Evolutionary conservation across 192 early-diverging fungal genomes (phyloP), one percentile per base, ranked within the genome.

Genomic region (Backusella sp.): DNA sequence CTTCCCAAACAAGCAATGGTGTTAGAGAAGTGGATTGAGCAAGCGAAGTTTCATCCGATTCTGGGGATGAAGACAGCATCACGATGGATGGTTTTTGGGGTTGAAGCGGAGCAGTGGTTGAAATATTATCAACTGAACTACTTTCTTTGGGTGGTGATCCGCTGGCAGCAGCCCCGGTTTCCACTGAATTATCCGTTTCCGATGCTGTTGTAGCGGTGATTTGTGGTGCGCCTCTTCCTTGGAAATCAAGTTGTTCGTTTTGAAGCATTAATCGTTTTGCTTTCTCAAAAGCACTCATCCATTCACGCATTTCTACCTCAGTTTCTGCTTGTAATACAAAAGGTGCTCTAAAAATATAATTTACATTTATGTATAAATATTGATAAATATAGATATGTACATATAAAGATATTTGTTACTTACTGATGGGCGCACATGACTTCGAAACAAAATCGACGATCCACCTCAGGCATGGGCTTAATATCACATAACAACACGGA

Each of bases 361-460:
- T 12, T 32, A 7, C 19, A 32, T 19, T 15, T 15, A 44, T 44
- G 4, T 44, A 44, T 44, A 30, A 26, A 28, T 23, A 23, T 26
- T 26, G 53, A 26, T 23, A 26, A 11, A 59, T 59, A 52, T 28
- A 3, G 26, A 28, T 62, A 28, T 62, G 4, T 6, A 53, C 1
- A 17, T 74, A 36, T 23, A 82, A 15, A 37, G 11, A 30, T 68
- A 21, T 34, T 62, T 4, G 28, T 70, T 32, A 80, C 84, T 76
- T 85, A 93, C 92, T 90, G 91, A 19, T 91, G 88, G 9, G 87
- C 80, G 56, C 89, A 92, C 8, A 88, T 84, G 8, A 93, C 81
- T 72, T 93, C 92, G 73, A 94, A 94, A 69, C 89, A 91, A 77
- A 91, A 93, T 35, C 92, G 79, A 8, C 92, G 84, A 52, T 94